Conservation (phyloP, 1,139 yeast genomes). For the Wickerhamomyces sp. region DNA sequence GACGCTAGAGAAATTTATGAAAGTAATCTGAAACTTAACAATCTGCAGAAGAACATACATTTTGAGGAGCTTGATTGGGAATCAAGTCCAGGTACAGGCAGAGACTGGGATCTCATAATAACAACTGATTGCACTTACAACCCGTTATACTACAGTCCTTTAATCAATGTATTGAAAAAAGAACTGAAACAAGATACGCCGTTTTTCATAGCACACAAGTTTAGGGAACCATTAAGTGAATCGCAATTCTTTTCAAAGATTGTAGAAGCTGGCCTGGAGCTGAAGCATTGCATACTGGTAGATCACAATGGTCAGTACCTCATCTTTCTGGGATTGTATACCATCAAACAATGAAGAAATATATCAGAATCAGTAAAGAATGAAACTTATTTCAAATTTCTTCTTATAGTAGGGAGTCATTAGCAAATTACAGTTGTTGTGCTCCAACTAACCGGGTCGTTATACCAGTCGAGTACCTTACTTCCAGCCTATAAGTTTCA, state of each 20-base stretch:
- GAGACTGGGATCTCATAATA: constrained; percentile 21
- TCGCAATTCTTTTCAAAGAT: constrained; percentile 19
- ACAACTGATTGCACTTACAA: constrained; percentile 26
- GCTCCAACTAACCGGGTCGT: too few species aligned
- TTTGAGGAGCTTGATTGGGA: constrained; percentile 25
- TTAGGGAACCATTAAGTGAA: constrained; percentile 24
- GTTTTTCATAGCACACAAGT: constrained; percentile 22
- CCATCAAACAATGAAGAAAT: too few species aligned
- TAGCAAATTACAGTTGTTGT: too few species aligned
- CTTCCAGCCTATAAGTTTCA: too few species aligned
- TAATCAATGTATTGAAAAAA: constrained; percentile 20
- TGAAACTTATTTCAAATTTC: too few species aligned
- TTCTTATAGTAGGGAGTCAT: too few species aligned
- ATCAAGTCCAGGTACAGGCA: constrained; percentile 6
- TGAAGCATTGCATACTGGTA: constrained; percentile 1
- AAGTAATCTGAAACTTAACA: constrained; percentile 19
- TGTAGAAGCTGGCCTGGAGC: constrained; percentile 4
- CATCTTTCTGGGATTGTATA: constrained; percentile 8
- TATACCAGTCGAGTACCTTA: too few species aligned
- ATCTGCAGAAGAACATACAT: constrained; percentile 1
- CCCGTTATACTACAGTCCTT: constrained; percentile 24
- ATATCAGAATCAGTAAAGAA: too few species aligned
- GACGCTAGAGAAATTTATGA: constrained; percentile 24
- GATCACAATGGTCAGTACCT: constrained; percentile 7
- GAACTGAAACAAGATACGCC: constrained; percentile 14